phyloP scores from a whole-genome alignment of 2,329 filamentous ascomycete species.

The Nigrospora sphaerica region DNA sequence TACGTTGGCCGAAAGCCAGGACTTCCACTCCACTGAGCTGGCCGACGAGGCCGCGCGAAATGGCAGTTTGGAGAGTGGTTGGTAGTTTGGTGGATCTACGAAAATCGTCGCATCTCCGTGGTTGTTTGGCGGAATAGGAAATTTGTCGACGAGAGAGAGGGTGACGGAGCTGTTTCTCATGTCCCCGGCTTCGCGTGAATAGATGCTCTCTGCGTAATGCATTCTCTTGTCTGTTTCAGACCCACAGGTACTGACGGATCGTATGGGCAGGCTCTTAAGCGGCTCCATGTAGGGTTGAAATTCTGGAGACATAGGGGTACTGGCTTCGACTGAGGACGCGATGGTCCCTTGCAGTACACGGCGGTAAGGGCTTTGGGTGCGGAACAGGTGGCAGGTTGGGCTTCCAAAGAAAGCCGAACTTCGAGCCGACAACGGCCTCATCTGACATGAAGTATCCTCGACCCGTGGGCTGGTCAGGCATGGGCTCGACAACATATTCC shows the following conservation, averaged over 20 bases:
- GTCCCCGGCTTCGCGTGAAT: conserved; percentile 30
- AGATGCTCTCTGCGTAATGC: conserved; percentile 41
- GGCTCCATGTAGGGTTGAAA: conserved; percentile 31
- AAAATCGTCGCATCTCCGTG: conserved; percentile 27
- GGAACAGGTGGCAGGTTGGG: conserved; percentile 42
- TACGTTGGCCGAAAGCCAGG: conserved; percentile 44
- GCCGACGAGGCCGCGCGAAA: conserved; percentile 23
- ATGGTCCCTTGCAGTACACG: conserved; percentile 42
- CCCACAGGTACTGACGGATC: conserved; percentile 29
- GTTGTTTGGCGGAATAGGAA: conserved; percentile 9
- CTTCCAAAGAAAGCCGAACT: conserved; percentile 46
- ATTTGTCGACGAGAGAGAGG: conserved; percentile 7
- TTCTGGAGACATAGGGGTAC: conserved; percentile 16
- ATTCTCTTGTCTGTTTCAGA: conserved; percentile 30
- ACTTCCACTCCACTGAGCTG: conserved; percentile 43
- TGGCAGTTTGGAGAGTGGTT: conserved; percentile 11
- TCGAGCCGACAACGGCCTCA: conserved; percentile 28
- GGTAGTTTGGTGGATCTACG: conserved; percentile 22
- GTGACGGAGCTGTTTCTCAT: conserved; percentile 2
- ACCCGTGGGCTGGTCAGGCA: conserved; percentile 12
- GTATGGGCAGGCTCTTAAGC: conserved; percentile 31
- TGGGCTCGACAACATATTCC: neutral
- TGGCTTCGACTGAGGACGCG: conserved; percentile 22
- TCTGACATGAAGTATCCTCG: conserved; percentile 9
- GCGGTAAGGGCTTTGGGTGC: conserved; percentile 49